These are phyloP conservation scores for Chytriomyces confervae DNA, from an alignment of 192 early-diverging fungal genomes.

Conservation along the genomic window DNA sequence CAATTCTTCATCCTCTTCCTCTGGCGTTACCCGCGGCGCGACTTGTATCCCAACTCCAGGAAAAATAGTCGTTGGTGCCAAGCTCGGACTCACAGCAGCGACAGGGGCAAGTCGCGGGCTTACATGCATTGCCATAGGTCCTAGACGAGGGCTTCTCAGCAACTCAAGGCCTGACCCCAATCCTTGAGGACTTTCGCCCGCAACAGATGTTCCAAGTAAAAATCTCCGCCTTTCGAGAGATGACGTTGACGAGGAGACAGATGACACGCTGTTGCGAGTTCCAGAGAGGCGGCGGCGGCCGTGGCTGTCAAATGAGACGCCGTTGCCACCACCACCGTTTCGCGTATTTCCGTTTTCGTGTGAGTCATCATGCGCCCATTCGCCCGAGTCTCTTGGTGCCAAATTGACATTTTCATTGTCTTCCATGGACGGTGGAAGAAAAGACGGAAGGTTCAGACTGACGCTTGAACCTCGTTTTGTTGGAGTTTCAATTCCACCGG, in stretches of 20 bases:
- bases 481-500: not conserved
- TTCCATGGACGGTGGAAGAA: conserved; percentile 15
- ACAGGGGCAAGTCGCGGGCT: conserved; percentile 16
- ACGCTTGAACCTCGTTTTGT: conserved; percentile 14
- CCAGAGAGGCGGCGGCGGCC: not conserved
- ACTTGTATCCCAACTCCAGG: conserved; percentile 19
- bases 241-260: not conserved
- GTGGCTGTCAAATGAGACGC: too few relatives aligned
- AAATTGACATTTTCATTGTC: conserved; percentile 14
- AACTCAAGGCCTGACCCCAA: not conserved
- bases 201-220: not conserved
- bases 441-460: not conserved
- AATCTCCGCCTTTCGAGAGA: not conserved
- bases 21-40: conserved; percentile 16
- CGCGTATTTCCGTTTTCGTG: too few relatives aligned
- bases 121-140: conserved; percentile 22
- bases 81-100: not conserved
- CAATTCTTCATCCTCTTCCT: conserved; percentile 33
- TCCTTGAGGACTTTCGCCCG: not conserved
- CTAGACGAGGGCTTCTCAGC: conserved; percentile 21
- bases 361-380: conserved; percentile 7
- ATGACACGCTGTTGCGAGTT: not conserved
- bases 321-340: not conserved
- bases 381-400: not conserved
- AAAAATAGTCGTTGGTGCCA: conserved; percentile 13